Evolutionary conservation across 164 flowering plant genomes (phyloP), one percentile per base, ranked within the genome.

Genomic region (Malania oleifera): DNA sequence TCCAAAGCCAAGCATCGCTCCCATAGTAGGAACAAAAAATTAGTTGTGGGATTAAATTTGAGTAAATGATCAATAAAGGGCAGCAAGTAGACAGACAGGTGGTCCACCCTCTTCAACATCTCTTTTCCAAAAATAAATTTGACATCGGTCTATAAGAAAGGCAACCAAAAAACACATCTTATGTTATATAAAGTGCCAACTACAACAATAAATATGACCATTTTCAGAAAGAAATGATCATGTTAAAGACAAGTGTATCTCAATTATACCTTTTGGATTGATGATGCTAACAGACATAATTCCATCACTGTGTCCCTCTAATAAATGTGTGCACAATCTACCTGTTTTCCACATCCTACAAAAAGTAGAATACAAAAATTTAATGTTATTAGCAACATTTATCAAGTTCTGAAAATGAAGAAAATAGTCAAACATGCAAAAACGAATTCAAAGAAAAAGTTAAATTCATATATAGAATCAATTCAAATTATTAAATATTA

Each of bases 291-390:
- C 81, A 65, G 96, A 81, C 65, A 88, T 77, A 64, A 95, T 51
- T 38, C 91, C 87, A 65, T 57, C 85, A 59, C 48, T 73, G 53
- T 95, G 99, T 31, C 99, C 99, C 68, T 81, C 95, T 29, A 88
- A 59, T 34, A 86, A 56, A 73, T 88, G 97, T 1, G 91, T 73
- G 67, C 97, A 95, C 18, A 59, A 12, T 45, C 87, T 89, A 68
- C 85, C 75, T 63, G 73, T 69, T 67, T 76, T 81, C 99, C 99
- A 95, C 53, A 95, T 55, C 80, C 99, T 95, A 47, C 1, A 47
- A 23, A 56, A 26, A 59, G 56, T 56, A 43, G 12, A 39, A 26
- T 34, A 23, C 46, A 65, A 43, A 31, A 1, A 29, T 10, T 11
- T 26, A 18, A 19, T 7, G 20, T 8, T 44, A 25, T 22, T 43